phyloP scores from a whole-genome alignment of 31 red algal genomes.

The Asparagopsis taxiformis region DNA sequence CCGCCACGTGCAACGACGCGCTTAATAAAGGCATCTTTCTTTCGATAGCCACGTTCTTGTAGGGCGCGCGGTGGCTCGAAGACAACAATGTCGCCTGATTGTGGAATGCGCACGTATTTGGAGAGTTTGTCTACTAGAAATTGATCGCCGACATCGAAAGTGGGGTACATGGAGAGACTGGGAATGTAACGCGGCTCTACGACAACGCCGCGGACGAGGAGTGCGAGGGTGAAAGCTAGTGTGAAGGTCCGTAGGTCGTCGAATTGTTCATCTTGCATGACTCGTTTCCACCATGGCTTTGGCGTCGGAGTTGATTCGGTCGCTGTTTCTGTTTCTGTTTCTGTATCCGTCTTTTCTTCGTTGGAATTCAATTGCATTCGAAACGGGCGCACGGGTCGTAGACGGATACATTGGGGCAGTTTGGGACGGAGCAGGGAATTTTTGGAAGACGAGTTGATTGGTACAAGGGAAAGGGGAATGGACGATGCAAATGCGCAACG shows the following conservation, averaged over 20 bases:
- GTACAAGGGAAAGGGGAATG: too few relatives aligned
- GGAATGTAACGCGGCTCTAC: constrained; percentile 95
- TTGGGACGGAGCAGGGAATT: too few relatives aligned
- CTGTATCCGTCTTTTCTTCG: too few relatives aligned
- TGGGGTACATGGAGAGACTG: constrained; percentile 91
- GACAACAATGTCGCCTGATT: constrained; percentile 83
- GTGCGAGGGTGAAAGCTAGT: constrained; percentile 72
- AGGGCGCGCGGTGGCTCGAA: constrained; percentile 77
- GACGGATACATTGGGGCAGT: too few relatives aligned
- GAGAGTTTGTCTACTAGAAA: constrained; percentile 91
- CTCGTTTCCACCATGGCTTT: constrained; percentile 27
- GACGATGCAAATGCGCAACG: too few relatives aligned
- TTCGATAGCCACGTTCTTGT: constrained; percentile 61
- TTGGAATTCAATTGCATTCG: too few relatives aligned
- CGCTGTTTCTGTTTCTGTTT: too few relatives aligned
- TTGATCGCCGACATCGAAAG: constrained; percentile 91
- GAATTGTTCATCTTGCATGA: constrained; percentile 64
- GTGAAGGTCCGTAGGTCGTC: constrained; percentile 84
- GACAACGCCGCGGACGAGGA: constrained; percentile 63
- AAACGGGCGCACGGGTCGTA: too few relatives aligned
- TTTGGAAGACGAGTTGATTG: too few relatives aligned
- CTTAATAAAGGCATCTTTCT: constrained; percentile 93
- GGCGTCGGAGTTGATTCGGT: background rate
- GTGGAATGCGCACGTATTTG: constrained; percentile 45
- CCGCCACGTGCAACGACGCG: constrained; percentile 82